Base-by-base conservation (phyloP, 2,329 filamentous ascomycete genomes). In the Sporothrix variecibatus region DNA sequence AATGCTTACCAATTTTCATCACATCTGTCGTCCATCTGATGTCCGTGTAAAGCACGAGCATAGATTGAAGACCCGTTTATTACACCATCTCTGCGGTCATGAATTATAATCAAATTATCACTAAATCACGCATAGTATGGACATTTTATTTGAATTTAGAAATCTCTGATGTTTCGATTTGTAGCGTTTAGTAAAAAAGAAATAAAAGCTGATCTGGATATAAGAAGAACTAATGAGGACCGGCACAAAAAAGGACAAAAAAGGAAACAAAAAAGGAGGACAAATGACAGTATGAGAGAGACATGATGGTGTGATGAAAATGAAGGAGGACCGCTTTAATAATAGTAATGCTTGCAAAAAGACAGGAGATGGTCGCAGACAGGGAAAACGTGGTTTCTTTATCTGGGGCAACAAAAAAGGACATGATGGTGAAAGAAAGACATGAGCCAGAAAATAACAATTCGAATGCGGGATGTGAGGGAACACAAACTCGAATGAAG, bases 151-250 rank as follows among this genome's bases (percentile, higher is more conserved):
- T 31, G 56, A 60, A 28, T 20, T 53, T 69, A 38, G 28, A 28
- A 67, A 67, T 67, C 60, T 46, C 43, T 67, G 62, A n/a, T 67
- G 38, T 67, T 69, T 69, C 67, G 26, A 53, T 69, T 68, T 34
- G 43, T 26, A 23, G 28, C 43, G 43, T 49, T 49, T 49, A n/a
- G 28, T 20, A 28, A 69, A 23, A 53, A n/a, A 69, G 20, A 69
- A 23, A 69, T 51, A 53, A 69, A 43, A 49, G 46, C 65, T 51
- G 65, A 68, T 69, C 43, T 69, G 67, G 67, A 69, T 69, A 69
- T 69, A 69, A 69, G 11, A 69, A 69, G 43, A 53, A 53, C 28
- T 53, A 69, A 34, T 34, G 31, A 31, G 17, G 38, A 38, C 26
- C 9, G 31, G 28, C 28, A 31, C 17, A 38, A 34, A 31, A 38